A percentile compares a stretch with the other conserved stretches of the same genome.
phyloP scores from a whole-genome alignment of 2,329 filamentous ascomycete species.

The Clarireedia hainanense region DNA sequence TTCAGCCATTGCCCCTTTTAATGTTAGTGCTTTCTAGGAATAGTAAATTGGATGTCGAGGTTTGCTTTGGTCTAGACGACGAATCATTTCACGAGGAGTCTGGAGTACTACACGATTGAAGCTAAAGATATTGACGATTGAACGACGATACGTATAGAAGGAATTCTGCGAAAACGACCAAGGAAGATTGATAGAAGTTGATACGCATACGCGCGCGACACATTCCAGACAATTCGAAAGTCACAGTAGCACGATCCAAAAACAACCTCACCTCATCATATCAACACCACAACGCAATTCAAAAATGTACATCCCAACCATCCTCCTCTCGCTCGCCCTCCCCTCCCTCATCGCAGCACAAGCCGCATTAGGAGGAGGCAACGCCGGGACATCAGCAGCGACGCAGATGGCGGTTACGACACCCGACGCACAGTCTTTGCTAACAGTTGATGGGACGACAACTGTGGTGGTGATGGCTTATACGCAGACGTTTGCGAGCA shows the following conservation, averaged over 20 bases:
- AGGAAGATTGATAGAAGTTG: not conserved
- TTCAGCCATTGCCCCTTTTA: not conserved
- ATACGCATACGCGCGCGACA: not conserved
- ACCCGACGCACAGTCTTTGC: not conserved
- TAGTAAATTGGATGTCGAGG: not conserved
- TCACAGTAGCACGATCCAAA: no score
- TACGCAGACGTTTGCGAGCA: conserved; percentile 26
- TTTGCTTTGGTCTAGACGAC: not conserved
- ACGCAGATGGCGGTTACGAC: conserved; percentile 1
- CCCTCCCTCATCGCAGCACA: not conserved
- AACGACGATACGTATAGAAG: not conserved
- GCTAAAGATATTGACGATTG: not conserved
- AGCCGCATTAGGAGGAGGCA: conserved; percentile 1
- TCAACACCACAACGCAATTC: not conserved
- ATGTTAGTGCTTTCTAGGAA: not conserved
- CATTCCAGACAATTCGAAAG: not conserved
- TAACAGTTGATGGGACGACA: not conserved
- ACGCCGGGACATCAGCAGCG: not conserved
- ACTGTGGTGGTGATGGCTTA: conserved; percentile 6
- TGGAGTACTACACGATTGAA: not conserved
- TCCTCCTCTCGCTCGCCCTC: not conserved
- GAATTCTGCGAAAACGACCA: not conserved
- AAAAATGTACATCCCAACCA: not conserved
- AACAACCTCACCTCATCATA: not conserved
- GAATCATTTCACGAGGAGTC: not conserved